These are phyloP conservation scores for Tuber melanosporum DNA, from an alignment of 495 filamentous ascomycete genomes.

Conservation along the genomic window DNA sequence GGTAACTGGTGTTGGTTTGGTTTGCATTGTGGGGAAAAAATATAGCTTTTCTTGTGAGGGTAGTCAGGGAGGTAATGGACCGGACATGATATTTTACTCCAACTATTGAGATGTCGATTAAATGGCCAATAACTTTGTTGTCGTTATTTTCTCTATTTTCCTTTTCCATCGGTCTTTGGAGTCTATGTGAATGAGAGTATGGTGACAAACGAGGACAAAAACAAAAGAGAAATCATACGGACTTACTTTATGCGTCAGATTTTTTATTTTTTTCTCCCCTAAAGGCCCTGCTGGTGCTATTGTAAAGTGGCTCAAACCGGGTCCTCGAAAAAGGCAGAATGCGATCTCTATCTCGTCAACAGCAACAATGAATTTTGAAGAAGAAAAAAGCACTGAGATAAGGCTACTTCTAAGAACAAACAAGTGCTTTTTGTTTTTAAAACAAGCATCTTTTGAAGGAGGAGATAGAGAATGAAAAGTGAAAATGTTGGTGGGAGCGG, in stretches of 20 bases:
- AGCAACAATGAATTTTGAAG: no score
- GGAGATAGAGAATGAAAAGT: no score
- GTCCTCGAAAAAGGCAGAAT: no score
- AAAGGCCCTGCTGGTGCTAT: no score
- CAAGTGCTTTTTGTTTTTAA: no score
- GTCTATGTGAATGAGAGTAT: conserved; percentile 12
- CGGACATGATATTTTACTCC: background rate
- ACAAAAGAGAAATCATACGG: background rate
- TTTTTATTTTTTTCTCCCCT: background rate
- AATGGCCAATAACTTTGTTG: background rate
- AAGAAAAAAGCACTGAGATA: no score
- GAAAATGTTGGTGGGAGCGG: no score
- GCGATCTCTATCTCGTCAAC: no score
- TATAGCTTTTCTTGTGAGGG: conserved; percentile 3
- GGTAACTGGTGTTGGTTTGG: background rate
- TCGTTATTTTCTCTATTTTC: conserved; percentile 9
- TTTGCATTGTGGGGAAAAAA: background rate
- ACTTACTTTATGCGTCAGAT: background rate
- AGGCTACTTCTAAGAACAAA: no score
- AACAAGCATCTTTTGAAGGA: no score
- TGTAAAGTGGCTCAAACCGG: no score
- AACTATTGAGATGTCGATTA: background rate
- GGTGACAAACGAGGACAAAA: background rate
- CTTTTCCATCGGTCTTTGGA: background rate
- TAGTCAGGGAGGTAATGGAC: conserved; percentile 6